These are phyloP conservation scores for Dimargaris xerosporica DNA, from an alignment of 192 early-diverging fungal genomes.

Conservation along the genomic window DNA sequence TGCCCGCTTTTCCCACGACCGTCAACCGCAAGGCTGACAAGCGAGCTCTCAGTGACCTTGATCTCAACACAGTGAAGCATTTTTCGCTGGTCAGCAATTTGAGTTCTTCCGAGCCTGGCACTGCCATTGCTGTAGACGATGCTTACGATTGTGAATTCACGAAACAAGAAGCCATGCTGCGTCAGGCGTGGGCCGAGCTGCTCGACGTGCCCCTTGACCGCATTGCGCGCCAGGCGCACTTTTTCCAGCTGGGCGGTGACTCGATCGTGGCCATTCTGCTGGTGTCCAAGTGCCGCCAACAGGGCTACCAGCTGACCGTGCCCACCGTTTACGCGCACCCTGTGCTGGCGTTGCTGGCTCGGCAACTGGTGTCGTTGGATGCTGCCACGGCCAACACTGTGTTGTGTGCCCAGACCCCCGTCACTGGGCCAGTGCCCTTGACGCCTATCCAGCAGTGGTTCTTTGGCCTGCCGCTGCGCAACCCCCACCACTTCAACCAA, in stretches of 20 bases:
- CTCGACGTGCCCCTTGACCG: neutral
- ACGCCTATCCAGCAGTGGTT: conserved; percentile 11
- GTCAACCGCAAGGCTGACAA: conserved; percentile 2
- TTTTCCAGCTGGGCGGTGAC: conserved; percentile 11
- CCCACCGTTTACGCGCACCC: neutral
- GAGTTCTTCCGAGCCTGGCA: neutral
- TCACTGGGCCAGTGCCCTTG: neutral
- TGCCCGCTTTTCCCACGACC: neutral
- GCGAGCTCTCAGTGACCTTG: neutral
- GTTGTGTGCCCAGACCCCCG: neutral
- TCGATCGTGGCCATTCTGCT: conserved; percentile 8
- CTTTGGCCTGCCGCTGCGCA: neutral
- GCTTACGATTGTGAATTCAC: too few species aligned
- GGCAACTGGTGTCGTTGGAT: too few species aligned
- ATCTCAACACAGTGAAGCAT: neutral
- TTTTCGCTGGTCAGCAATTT: neutral
- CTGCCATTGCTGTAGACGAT: neutral
- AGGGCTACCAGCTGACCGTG: neutral
- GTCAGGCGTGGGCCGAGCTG: neutral
- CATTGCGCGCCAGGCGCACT: neutral
- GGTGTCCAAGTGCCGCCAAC: neutral
- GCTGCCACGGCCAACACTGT: neutral
- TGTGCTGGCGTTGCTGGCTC: neutral
- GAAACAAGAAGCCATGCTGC: neutral
- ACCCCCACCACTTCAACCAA: conserved; percentile 7